A percentile compares a stretch with the other conserved stretches of the same genome.
Evolutionary conservation across 1,284 basidiomycete species (phyloP).

Genomic region (Ustilago curta): DNA sequence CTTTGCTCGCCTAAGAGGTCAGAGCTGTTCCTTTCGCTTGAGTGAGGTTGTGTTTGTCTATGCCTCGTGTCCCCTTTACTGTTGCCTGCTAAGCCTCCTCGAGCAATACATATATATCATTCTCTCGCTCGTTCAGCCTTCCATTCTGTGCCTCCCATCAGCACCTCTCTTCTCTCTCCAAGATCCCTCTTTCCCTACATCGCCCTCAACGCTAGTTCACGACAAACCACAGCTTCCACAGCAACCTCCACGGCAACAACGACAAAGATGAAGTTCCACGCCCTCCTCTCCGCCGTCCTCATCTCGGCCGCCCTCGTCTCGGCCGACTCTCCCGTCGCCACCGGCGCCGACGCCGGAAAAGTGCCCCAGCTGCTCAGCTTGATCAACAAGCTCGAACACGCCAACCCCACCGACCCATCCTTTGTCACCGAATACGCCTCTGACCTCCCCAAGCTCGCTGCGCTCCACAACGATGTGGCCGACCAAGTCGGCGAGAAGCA

Average conservation of each 20-base stretch:
- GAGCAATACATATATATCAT: conserved; percentile 17
- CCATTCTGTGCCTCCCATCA: not conserved
- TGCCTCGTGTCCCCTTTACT: not conserved
- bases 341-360: conserved; percentile 22
- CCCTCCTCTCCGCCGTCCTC: conserved; percentile 27
- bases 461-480: conserved; percentile 27
- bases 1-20: too few species aligned
- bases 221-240: conserved; percentile 19
- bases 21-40: too few species aligned
- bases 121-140: not conserved
- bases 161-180: conserved; percentile 14
- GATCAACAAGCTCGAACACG: conserved; percentile 38
- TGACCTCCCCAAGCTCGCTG: conserved; percentile 18
- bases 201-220: not conserved
- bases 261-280: conserved; percentile 32
- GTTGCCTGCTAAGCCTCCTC: not conserved
- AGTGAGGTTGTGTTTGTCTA: too few species aligned
- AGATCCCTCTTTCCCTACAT: not conserved
- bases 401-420: conserved; percentile 17
- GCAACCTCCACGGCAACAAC: not conserved
- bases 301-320: conserved; percentile 18
- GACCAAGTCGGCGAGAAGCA: conserved; percentile 15
- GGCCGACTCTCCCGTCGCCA: conserved; percentile 21
- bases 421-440: conserved; percentile 11
- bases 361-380: conserved; percentile 28